These are phyloP conservation scores for Nepenthes gracilis DNA, from an alignment of 148 eudicot genomes.

Conservation along the genomic window DNA sequence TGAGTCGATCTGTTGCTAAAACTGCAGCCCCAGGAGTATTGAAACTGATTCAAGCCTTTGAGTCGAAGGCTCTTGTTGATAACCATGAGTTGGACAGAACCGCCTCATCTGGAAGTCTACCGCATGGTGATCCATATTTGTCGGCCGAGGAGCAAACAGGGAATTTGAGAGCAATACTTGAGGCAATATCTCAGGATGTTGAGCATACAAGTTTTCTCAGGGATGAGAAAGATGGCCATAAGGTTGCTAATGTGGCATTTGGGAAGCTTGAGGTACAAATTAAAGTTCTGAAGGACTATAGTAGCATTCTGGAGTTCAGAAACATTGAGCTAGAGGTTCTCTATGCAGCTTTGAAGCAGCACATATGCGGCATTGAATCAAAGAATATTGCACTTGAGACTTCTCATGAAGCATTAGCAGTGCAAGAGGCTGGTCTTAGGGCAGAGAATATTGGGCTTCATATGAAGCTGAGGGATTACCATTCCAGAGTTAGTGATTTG, in stretches of 20 bases:
- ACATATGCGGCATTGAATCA: constrained; percentile 34
- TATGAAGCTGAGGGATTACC: constrained; percentile 30
- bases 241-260: constrained; percentile 22
- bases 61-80: constrained; percentile 46
- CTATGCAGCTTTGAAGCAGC: constrained; percentile 49
- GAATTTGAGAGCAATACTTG: constrained; percentile 34
- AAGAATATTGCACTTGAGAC: constrained; percentile 38
- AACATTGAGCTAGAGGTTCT: constrained; percentile 61
- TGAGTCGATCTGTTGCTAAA: constrained; percentile 32
- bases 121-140: constrained; percentile 27
- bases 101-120: constrained; percentile 22
- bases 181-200: constrained; percentile 34
- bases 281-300: constrained; percentile 36
- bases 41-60: constrained; percentile 81
- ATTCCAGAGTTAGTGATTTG: constrained; percentile 30
- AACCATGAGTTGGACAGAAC: constrained; percentile 30
- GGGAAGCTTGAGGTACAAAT: constrained; percentile 37
- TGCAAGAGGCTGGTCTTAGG: constrained; percentile 20
- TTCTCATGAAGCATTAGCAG: constrained; percentile 28
- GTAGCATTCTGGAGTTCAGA: constrained; percentile 37
- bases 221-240: constrained; percentile 27
- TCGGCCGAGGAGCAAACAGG: constrained; percentile 25
- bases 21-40: constrained; percentile 52
- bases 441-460: constrained; percentile 34
- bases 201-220: constrained; percentile 33